These are phyloP conservation scores for Pichia nanzhaoensis DNA, from an alignment of 805 yeast species.

Conservation along the genomic window DNA sequence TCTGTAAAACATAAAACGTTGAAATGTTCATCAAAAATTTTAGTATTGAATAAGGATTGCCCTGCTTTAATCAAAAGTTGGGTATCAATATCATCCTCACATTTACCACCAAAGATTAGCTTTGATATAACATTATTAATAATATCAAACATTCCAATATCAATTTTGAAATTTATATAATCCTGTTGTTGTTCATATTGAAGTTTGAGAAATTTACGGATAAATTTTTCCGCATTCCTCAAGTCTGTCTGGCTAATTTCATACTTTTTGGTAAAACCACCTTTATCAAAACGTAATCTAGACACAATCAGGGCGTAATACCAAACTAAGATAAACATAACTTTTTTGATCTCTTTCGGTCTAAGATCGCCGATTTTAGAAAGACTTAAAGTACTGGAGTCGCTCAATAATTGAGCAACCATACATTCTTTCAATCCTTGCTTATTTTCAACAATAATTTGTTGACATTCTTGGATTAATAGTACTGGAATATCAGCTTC, in stretches of 20 bases:
- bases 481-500: conserved; percentile 45
- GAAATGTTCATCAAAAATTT: conserved; percentile 29
- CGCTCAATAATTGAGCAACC: conserved; percentile 14
- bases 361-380: neutral
- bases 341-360: conserved; percentile 40
- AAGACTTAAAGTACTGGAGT: conserved; percentile 22
- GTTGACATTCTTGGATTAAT: conserved; percentile 46
- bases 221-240: conserved; percentile 38
- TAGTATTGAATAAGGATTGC: conserved; percentile 31
- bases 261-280: conserved; percentile 54
- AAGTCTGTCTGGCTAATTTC: conserved; percentile 76
- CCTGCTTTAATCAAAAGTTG: conserved; percentile 32
- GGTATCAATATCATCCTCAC: conserved; percentile 38
- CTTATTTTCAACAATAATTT: conserved; percentile 54
- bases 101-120: conserved; percentile 63
- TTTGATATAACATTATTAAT: conserved; percentile 43
- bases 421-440: conserved; percentile 52
- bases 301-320: conserved; percentile 59
- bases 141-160: conserved; percentile 1
- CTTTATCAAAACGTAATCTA: conserved; percentile 51
- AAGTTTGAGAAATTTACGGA: conserved; percentile 36
- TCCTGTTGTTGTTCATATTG: neutral
- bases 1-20: conserved; percentile 2
- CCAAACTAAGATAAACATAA: conserved; percentile 60
- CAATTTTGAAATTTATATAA: conserved; percentile 1